Percentiles rank a stretch among this genome's conserved stretches.
phyloP scores from a whole-genome alignment of 441 rosid species.

The Mallotus repandus region DNA sequence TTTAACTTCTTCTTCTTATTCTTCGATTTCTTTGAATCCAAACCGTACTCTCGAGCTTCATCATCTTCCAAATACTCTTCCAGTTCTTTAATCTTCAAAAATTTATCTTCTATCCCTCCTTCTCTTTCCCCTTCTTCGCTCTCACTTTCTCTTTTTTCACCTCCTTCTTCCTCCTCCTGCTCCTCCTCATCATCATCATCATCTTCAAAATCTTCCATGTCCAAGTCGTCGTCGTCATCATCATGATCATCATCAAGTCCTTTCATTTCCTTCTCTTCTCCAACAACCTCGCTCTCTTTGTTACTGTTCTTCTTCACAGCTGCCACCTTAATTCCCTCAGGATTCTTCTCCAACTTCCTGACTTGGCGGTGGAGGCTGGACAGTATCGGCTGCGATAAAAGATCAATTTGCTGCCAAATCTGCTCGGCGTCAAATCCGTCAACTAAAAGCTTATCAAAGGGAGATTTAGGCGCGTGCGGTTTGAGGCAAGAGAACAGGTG shows the following conservation, averaged over 20 bases:
- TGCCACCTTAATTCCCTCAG: slow-evolving; percentile 37
- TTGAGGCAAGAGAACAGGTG: slow-evolving; percentile 57
- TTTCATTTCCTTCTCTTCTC: slow-evolving; percentile 27
- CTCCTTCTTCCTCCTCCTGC: slow-evolving; percentile 34
- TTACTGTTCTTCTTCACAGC: background rate
- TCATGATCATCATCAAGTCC: slow-evolving; percentile 1
- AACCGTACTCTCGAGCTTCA: slow-evolving; percentile 77
- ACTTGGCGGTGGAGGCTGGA: slow-evolving; percentile 55
- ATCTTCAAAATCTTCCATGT: slow-evolving; percentile 7
- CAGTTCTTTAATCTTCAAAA: slow-evolving; percentile 79
- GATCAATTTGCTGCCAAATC: slow-evolving; percentile 94
- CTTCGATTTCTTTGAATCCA: slow-evolving; percentile 33
- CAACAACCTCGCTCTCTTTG: slow-evolving; percentile 4
- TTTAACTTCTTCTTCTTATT: slow-evolving; percentile 30
- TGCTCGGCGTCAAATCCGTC: slow-evolving; percentile 90
- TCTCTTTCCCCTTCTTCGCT: slow-evolving; percentile 7
- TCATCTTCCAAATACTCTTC: slow-evolving; percentile 67
- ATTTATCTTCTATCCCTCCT: slow-evolving; percentile 61
- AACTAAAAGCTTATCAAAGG: slow-evolving; percentile 60
- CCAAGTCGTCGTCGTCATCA: slow-evolving; percentile 10
- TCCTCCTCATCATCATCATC: slow-evolving; percentile 29
- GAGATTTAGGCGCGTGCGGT: slow-evolving; percentile 57
- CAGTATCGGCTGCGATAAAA: slow-evolving; percentile 65
- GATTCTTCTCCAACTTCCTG: slow-evolving; percentile 52
- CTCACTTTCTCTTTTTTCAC: slow-evolving; percentile 20